Evolutionary conservation across 2,329 filamentous ascomycete genomes (phyloP).

Genomic region (Lizonia empirigonia): DNA sequence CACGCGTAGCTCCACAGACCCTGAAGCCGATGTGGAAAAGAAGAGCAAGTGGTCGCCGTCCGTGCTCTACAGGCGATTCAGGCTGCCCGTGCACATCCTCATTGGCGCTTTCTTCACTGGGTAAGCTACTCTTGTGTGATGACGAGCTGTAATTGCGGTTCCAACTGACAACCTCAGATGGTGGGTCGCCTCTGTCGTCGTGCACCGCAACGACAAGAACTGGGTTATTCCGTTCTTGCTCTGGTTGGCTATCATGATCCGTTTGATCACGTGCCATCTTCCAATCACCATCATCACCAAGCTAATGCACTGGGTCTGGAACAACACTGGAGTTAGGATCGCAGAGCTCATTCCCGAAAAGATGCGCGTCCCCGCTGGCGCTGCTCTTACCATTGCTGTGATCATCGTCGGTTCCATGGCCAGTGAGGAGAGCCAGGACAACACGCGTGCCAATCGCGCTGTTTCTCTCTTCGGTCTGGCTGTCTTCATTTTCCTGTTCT

Average conservation of each 20-base stretch:
- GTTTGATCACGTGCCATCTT: conserved; percentile 75
- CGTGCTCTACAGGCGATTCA: conserved; percentile 47
- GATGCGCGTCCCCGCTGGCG: conserved; percentile 67
- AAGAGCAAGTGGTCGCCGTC: conserved; percentile 27
- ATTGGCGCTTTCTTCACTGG: conserved; percentile 59
- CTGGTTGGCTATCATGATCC: conserved; percentile 75
- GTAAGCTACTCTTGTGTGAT: conserved; percentile 43
- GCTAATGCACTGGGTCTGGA: conserved; percentile 72
- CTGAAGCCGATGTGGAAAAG: conserved; percentile 23
- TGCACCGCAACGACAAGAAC: conserved; percentile 74
- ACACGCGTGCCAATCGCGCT: conserved; percentile 79
- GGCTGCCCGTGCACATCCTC: conserved; percentile 50
- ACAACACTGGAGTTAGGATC: conserved; percentile 64
- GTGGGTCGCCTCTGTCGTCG: conserved; percentile 77
- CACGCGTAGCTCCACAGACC: conserved; percentile 36
- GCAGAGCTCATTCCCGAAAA: conserved; percentile 69
- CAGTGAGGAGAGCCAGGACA: conserved; percentile 72
- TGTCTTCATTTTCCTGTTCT: conserved; percentile 72
- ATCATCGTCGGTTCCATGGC: conserved; percentile 81
- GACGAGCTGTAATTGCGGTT: conserved; percentile 9
- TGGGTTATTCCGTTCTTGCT: conserved; percentile 87
- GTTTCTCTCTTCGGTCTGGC: conserved; percentile 79
- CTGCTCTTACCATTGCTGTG: conserved; percentile 67
- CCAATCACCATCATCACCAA: conserved; percentile 69
- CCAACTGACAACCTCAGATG: conserved; percentile 55